Base-by-base conservation (phyloP, 805 yeast genomes). In the Millerozyma acaciae region DNA sequence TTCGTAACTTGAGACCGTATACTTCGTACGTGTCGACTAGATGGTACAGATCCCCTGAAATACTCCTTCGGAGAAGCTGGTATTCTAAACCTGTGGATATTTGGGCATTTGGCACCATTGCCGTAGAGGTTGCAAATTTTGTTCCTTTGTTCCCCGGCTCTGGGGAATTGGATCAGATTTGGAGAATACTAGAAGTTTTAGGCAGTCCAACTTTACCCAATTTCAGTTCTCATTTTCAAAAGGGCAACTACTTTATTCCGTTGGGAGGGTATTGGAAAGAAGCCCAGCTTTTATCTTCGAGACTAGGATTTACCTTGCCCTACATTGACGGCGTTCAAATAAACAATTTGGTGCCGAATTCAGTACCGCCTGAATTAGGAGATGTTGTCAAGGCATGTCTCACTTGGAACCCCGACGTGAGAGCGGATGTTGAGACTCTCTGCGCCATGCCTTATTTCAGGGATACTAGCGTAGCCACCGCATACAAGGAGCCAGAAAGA, bases 31-130 rank as follows among this genome's bases (percentile, higher is more conserved):
- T 84, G 5, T 78, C 90, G 0, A 84, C 95, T 0, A 71, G 95
- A 48, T 84, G 95, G 95, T 84, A 84, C 49, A 65, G 95, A 42
- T 76, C 90, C 0, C 95, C 95, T 0, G 95, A 84, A 53, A 81
- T 84, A 14, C 62, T 84, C 28, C 60, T 84, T 37, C 69, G 90
- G 44, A 78, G 74, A 42, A 70, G 69, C 4, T 62, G 57, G 46
- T 81, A 84, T 49, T 74, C 86, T 0, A 73, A 60, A 40, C 87
- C 93, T 2, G 73, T 82, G 22, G 95, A 84, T 60, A 73, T 84
- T 21, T 84, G 95, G 95, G 90, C 94, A 0, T 84, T 84, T 65
- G 95, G 88, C 2, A 73, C 80, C 27, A 86, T 84, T 23, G 86
- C 84, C 2, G 75, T 75, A 5, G 95, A 84, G 51, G 67, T 78